phyloP scores from a whole-genome alignment of 306 rosid species.

The Pyrus betulifolia region DNA sequence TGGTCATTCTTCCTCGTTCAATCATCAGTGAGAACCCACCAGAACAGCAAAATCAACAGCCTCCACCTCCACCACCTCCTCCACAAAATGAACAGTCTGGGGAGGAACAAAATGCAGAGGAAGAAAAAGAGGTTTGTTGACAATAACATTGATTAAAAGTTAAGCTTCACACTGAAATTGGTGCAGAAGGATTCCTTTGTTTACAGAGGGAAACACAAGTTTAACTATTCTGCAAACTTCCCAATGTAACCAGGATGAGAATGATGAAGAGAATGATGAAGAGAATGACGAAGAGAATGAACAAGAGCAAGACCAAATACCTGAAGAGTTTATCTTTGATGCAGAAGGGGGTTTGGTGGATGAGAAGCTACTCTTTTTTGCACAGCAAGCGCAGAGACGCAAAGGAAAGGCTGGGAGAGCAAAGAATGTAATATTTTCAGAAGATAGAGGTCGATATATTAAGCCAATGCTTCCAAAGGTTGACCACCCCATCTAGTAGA shows the following conservation, averaged over 20 bases:
- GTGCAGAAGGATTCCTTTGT: background rate
- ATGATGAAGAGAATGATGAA: slow-evolving; percentile 33
- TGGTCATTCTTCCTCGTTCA: slow-evolving; percentile 91
- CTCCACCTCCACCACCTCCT: slow-evolving; percentile 98
- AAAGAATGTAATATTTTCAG: slow-evolving; percentile 95
- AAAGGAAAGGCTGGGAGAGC: slow-evolving; percentile 95
- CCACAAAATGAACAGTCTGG: slow-evolving; percentile 77
- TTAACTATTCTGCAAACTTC: slow-evolving; percentile 18
- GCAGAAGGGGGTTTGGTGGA: slow-evolving; percentile 97
- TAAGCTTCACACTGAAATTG: background rate
- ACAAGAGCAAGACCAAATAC: slow-evolving; percentile 72
- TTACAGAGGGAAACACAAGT: slow-evolving; percentile 1
- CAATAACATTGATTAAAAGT: slow-evolving; percentile 8
- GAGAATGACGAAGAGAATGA: slow-evolving; percentile 69
- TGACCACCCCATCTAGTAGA: slow-evolving; percentile 7
- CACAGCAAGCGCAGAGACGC: slow-evolving; percentile 93
- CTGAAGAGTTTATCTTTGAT: slow-evolving; percentile 91
- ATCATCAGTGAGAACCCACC: slow-evolving; percentile 69
- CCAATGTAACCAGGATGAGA: slow-evolving; percentile 52
- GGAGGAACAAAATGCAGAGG: slow-evolving; percentile 80
- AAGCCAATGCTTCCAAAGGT: slow-evolving; percentile 99
- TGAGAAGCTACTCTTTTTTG: slow-evolving; percentile 96
- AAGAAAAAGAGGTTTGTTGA: slow-evolving; percentile 56
- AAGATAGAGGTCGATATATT: slow-evolving; percentile 93
- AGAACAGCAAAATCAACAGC: slow-evolving; percentile 88